Evolutionary conservation across 2,329 filamentous ascomycete species (phyloP).

Genomic region (Pseudogymnoascus sp.): DNA sequence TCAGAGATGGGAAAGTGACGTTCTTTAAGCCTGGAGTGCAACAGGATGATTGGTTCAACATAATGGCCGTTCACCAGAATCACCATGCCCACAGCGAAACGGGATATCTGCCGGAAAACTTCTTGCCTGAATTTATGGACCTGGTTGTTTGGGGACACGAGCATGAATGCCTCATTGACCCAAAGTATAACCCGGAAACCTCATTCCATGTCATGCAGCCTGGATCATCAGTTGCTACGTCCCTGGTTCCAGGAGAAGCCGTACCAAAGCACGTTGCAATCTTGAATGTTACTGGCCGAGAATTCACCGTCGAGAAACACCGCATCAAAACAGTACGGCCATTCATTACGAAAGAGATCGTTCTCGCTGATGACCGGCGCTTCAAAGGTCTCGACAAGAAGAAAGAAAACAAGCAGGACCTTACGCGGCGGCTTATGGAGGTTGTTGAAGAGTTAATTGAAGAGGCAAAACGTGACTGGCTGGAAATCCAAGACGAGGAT

Average conservation of each 20-base stretch:
- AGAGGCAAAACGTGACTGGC: constrained; percentile 74
- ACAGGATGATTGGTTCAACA: constrained; percentile 86
- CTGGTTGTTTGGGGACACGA: constrained; percentile 96
- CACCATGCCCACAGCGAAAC: constrained; percentile 88
- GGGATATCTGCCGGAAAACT: constrained; percentile 88
- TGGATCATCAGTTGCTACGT: constrained; percentile 91
- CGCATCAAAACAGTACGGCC: constrained; percentile 82
- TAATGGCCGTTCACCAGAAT: constrained; percentile 93
- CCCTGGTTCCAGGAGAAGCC: constrained; percentile 80
- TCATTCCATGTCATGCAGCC: constrained; percentile 96
- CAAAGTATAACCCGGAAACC: constrained; percentile 72
- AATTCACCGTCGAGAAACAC: constrained; percentile 73
- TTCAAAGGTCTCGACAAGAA: constrained; percentile 72
- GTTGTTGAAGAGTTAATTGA: constrained; percentile 83
- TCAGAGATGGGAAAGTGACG: constrained; percentile 84
- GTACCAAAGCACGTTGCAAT: constrained; percentile 87
- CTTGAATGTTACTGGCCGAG: constrained; percentile 70
- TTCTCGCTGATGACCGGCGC: constrained; percentile 63
- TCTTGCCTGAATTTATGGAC: constrained; percentile 84
- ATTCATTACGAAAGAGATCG: constrained; percentile 78
- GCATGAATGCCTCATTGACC: constrained; percentile 90
- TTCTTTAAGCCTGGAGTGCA: constrained; percentile 81
- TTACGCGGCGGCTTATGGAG: constrained; percentile 67
- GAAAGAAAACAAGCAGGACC: constrained; percentile 71
- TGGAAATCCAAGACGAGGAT: constrained; percentile 60